Evolutionary conservation across 78 protist genomes (phyloP).

Genomic region (Neovahlkampfia damariscottae): DNA sequence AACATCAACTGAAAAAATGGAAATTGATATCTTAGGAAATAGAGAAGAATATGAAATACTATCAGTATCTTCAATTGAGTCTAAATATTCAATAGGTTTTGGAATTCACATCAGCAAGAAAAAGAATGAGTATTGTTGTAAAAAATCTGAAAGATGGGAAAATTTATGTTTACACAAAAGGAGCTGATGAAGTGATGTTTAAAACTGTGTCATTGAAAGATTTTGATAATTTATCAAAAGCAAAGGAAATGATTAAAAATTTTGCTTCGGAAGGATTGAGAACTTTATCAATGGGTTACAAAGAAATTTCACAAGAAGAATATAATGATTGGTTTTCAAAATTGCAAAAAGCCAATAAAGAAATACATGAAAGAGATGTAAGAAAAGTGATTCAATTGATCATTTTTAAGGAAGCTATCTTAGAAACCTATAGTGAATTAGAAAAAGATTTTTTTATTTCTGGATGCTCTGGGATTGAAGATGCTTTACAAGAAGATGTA

Average conservation of each 20-base stretch:
- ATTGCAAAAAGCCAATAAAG: not conserved
- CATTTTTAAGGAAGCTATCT: not conserved
- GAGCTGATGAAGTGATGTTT: slow-evolving; percentile 18
- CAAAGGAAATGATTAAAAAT: not conserved
- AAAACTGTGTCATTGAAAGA: not conserved
- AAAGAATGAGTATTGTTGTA: slow-evolving; percentile 19
- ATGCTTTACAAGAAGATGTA: slow-evolving; percentile 43
- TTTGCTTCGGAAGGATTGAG: slow-evolving; percentile 62
- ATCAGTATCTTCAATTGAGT: no score
- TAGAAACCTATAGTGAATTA: not conserved
- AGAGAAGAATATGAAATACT: slow-evolving; percentile 24
- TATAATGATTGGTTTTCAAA: not conserved
- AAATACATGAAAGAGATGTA: not conserved
- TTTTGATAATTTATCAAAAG: not conserved
- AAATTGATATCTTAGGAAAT: slow-evolving; percentile 21
- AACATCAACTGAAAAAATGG: not conserved
- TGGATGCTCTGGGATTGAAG: slow-evolving; percentile 77
- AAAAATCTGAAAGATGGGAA: not conserved
- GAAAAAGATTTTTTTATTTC: slow-evolving; percentile 37
- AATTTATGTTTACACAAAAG: slow-evolving; percentile 1
- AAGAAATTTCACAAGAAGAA: slow-evolving; percentile 30
- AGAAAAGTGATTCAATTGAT: not conserved
- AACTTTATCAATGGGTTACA: slow-evolving; percentile 55
- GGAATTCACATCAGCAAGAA: slow-evolving; percentile 17
- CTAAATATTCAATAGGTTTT: not conserved